Conservation (phyloP, 768 basidiomycete species). For the Amanita molliuscula region DNA sequence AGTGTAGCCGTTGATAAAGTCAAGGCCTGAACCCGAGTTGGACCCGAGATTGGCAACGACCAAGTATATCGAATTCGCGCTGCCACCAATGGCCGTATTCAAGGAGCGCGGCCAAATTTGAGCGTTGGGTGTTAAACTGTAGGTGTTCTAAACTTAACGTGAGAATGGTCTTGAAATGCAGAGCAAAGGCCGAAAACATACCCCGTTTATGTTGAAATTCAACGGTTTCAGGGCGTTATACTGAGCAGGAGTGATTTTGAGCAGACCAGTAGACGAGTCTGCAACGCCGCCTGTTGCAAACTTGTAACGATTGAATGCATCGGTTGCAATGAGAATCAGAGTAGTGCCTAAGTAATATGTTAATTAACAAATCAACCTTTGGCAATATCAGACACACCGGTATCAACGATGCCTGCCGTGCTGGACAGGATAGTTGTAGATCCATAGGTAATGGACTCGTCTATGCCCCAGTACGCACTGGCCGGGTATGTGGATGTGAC, state of each 20-base stretch:
- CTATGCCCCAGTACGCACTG: conserved; percentile 47
- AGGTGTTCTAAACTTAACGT: conserved; percentile 26
- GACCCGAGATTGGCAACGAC: conserved; percentile 42
- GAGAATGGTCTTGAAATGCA: conserved; percentile 15
- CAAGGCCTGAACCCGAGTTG: conserved; percentile 44
- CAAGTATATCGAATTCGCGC: conserved; percentile 38
- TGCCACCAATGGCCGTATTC: conserved; percentile 50
- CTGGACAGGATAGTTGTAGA: conserved; percentile 30
- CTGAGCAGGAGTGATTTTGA: conserved; percentile 40
- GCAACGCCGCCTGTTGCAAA: conserved; percentile 32
- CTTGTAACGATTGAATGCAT: conserved; percentile 34
- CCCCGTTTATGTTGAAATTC: conserved; percentile 43
- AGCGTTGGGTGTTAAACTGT: conserved; percentile 48
- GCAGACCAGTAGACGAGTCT: conserved; percentile 37
- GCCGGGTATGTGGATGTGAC: conserved; percentile 38
- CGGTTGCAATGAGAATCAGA: conserved; percentile 35
- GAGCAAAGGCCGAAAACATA: too few relatives aligned
- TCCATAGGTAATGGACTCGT: conserved; percentile 45
- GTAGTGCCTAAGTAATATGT: conserved; percentile 34
- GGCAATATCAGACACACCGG: conserved; percentile 21
- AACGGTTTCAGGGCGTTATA: conserved; percentile 42
- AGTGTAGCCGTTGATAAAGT: conserved; percentile 46
- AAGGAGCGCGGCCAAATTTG: conserved; percentile 61
- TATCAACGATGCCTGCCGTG: conserved; percentile 52
- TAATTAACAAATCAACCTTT: not conserved